Evolutionary conservation across 495 filamentous ascomycete species (phyloP), one percentile per base, ranked within the genome.

Genomic region (Trichoderma parareesei): DNA sequence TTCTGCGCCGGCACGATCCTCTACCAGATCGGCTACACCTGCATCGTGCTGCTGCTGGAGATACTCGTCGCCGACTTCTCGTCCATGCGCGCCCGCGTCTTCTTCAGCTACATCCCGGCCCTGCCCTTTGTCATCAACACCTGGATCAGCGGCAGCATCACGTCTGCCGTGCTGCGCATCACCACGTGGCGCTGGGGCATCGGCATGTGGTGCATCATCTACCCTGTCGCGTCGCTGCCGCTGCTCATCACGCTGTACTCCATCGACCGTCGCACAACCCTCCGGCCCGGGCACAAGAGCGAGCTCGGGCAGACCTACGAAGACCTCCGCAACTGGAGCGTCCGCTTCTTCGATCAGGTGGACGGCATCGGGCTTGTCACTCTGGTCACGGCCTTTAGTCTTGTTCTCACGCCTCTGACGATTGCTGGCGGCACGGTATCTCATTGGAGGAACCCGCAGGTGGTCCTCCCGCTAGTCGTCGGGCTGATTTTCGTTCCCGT

Each of bases 1-100:
- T 77, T 76, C 55, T 72, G 74, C 10, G 81, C 76, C n/a, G 79
- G 80, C 14, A 79, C 78, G 67, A 73, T 82, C 48, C 72, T 83
- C 65, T 81, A 81, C 71, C 73, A 76, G 63, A 73, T 75, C 60
- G 76, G 76, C 18, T 73, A 70, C 49, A 82, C 83, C 5, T 82
- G 81, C 2, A 75, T 87, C 38, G 82, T 83, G 65, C 77, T 85
- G 62, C 79, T 84, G 44, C 77, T 86, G 66, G 78, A 84, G 60
- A 77, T 88, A 63, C 87, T 88, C 75, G 82, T 87, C 33, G 85
- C 87, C 49, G 87, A 89, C 74, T 86, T 83, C 3, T 85, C 85
- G n/a, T 77, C 74, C n/a, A 73, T 89, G 69, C 73, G 81, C 7
- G 85, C 88, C 73, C 81, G 87, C 65, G 85, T 81, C 49, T 77